A percentile compares a stretch with the other conserved stretches of the same genome.
phyloP scores from a whole-genome alignment of 179 eudicot genomes.

The Spinacia oleracea region DNA sequence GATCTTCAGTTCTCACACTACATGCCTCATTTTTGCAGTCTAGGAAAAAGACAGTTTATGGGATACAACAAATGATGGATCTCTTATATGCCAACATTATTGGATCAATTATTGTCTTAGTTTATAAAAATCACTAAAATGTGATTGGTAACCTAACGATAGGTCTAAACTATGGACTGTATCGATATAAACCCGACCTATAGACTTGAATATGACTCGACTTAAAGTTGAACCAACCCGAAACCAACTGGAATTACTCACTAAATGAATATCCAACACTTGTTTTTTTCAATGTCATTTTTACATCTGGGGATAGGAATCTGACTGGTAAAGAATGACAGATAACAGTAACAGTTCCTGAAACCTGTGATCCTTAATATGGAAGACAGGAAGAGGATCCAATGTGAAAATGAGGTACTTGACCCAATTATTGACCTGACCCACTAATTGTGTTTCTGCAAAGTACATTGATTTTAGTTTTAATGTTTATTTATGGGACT shows the following conservation, averaged over 20 bases:
- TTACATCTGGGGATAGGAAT: neutral
- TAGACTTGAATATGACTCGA: neutral
- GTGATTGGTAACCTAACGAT: neutral
- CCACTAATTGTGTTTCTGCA: neutral
- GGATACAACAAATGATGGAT: neutral
- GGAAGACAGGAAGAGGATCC: conserved; percentile 20
- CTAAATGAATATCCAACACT: neutral
- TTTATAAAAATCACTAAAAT: neutral
- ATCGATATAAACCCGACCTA: too few species aligned
- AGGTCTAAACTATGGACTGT: too few species aligned
- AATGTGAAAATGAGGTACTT: neutral
- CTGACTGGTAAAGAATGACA: neutral
- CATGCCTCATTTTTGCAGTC: conserved; percentile 1
- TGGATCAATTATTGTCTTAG: neutral
- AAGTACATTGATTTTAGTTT: neutral
- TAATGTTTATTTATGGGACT: neutral
- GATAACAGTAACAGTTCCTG: neutral
- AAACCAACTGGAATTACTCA: neutral
- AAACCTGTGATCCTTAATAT: neutral
- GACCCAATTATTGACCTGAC: conserved; percentile 1
- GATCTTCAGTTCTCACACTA: conserved; percentile 4
- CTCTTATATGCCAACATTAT: neutral
- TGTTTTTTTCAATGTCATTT: neutral
- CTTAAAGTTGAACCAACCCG: neutral
- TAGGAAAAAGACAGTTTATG: neutral